Conservation (phyloP, 345 rosid genomes). For the Microcos paniculata region DNA sequence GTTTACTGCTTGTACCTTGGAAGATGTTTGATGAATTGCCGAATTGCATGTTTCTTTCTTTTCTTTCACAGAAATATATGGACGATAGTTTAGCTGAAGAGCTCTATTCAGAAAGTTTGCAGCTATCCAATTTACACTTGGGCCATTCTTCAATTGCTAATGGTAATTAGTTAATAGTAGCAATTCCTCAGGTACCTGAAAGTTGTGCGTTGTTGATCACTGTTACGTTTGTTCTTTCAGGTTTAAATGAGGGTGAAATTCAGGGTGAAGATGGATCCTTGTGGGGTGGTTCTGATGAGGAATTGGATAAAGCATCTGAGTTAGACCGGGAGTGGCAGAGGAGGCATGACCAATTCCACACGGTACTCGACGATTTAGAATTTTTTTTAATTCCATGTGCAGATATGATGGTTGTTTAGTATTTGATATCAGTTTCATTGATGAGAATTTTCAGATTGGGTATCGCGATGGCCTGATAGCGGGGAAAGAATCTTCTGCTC, state of each 20-base stretch:
- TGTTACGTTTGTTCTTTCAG: constrained; percentile 16
- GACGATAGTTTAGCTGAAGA: neutral
- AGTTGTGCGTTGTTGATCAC: neutral
- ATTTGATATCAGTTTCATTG: constrained; percentile 5
- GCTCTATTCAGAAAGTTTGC: constrained; percentile 13
- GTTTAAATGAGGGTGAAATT: constrained; percentile 25
- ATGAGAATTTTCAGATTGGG: constrained; percentile 47
- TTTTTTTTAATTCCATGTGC: neutral
- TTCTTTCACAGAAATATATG: neutral
- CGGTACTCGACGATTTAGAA: constrained; percentile 26
- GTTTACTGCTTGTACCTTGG: neutral
- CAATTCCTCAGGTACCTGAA: neutral
- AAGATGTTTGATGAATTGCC: constrained; percentile 3
- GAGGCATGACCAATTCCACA: constrained; percentile 44
- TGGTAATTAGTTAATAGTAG: neutral
- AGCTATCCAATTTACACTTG: neutral
- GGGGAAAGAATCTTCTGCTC: constrained; percentile 73
- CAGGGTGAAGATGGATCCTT: constrained; percentile 37
- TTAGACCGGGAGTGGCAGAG: constrained; percentile 49
- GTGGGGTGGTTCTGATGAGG: constrained; percentile 52
- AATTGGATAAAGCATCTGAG: constrained; percentile 28
- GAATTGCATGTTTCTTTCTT: neutral
- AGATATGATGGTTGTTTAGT: constrained; percentile 30
- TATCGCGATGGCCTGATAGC: constrained; percentile 81
- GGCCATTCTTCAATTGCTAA: neutral